phyloP scores from a whole-genome alignment of 2,329 filamentous ascomycete species.

The Hypoxylon sp. region DNA sequence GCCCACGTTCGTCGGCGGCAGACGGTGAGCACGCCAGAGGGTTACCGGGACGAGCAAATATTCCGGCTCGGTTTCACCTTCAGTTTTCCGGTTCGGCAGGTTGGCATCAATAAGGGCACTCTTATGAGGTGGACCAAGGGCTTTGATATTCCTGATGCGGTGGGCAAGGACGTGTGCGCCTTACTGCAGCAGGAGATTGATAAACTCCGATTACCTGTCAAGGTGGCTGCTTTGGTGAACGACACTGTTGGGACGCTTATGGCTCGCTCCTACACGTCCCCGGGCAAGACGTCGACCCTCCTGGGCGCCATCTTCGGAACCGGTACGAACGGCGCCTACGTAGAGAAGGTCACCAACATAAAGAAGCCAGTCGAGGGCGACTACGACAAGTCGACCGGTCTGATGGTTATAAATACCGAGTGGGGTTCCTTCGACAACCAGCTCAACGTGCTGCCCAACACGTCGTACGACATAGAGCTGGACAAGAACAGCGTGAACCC shows the following conservation, averaged over 20 bases:
- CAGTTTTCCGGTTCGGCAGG: conserved; percentile 93
- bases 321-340: conserved; percentile 95
- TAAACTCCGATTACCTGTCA: conserved; percentile 83
- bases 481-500: conserved; percentile 87
- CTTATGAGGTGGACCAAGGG: conserved; percentile 99
- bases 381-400: conserved; percentile 81
- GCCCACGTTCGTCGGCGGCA: conserved; percentile 70
- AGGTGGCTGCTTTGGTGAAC: conserved; percentile 95
- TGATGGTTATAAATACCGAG: conserved; percentile 98
- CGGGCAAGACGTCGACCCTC: conserved; percentile 83
- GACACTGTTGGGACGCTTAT: conserved; percentile 98
- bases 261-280: conserved; percentile 94
- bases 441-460: conserved; percentile 85
- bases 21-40: conserved; percentile 65
- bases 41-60: conserved; percentile 74
- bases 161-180: conserved; percentile 93
- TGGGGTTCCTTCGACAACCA: conserved; percentile 99
- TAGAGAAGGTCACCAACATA: conserved; percentile 87
- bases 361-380: conserved; percentile 76
- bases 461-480: conserved; percentile 79
- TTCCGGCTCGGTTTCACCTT: conserved; percentile 99
- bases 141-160: conserved; percentile 92
- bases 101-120: conserved; percentile 92
- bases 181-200: conserved; percentile 91
- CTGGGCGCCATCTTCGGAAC: conserved; percentile 98